A percentile compares a stretch with the other conserved stretches of the same genome.
phyloP scores from a whole-genome alignment of 257 asterid species.

The Nicotiana otophora region DNA sequence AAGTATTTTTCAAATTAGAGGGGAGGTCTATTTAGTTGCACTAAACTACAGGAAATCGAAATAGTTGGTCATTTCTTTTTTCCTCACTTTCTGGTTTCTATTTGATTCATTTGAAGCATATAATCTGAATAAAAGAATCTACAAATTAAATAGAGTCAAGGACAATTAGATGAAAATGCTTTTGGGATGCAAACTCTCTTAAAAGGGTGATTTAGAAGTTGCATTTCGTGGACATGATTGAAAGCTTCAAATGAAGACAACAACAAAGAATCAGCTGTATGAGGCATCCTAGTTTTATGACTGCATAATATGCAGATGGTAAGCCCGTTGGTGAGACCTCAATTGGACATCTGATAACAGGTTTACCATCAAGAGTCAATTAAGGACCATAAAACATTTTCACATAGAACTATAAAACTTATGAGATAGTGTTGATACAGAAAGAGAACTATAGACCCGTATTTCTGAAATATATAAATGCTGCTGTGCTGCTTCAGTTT shows the following conservation, averaged over 20 bases:
- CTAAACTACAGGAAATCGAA: background rate
- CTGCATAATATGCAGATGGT: background rate
- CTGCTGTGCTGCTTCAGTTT: background rate
- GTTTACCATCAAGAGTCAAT: background rate
- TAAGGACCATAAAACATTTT: background rate
- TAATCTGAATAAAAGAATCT: background rate
- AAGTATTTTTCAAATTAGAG: background rate
- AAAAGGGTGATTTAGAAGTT: background rate
- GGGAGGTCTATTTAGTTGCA: constrained; percentile 1
- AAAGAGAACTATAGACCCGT: background rate
- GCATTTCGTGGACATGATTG: background rate
- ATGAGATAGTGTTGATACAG: background rate
- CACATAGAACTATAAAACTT: background rate
- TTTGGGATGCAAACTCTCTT: background rate
- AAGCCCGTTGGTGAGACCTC: background rate
- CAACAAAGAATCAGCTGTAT: background rate
- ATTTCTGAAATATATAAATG: background rate
- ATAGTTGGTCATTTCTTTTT: background rate
- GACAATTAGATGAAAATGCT: background rate
- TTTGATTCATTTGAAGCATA: background rate
- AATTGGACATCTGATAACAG: background rate
- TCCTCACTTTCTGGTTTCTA: background rate
- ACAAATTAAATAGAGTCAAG: background rate
- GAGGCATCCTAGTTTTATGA: background rate
- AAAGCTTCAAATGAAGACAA: background rate